Base-by-base conservation (phyloP, 306 rosid genomes). In the Cicer bijugum region DNA sequence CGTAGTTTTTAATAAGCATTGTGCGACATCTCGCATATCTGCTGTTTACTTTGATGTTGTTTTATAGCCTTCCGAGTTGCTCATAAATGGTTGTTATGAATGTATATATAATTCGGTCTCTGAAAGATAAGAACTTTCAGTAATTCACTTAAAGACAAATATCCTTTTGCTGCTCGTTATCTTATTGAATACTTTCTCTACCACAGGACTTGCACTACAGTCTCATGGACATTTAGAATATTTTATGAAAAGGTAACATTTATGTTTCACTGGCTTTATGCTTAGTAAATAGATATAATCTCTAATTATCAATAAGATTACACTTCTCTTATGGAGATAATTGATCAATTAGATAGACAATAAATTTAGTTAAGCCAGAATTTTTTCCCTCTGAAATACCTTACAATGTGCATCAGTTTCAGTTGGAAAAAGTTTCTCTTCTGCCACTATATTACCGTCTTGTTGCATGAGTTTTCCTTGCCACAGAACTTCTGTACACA, bases 201-300 rank as follows among this genome's bases (percentile, higher is more conserved):
- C 78, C 63, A 47, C 88, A 91, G 97, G 90, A 91, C 97, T 8
- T 91, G 97, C 75, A 91, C 97, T 23, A 91, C 97, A 48, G 97
- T 91, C 75, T 91, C 97, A 43, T 91, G 95, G 97, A 91, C 97
- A 1, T 91, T 91, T 73, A 90, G 97, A 82, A 87, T 82, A 73
- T 91, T 91, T 74, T 91, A 89, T 72, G 96, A 91, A 85, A 91
- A 91, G 97, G 95, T 91, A 84, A 85, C 75, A 23, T 43, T 46
- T 53, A 12, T 67, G 52, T 20, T 40, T 38, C 52, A 67, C 44
- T 70, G 40, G 57, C 23, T 74, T 33, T 73, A 28, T 64, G 58
- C 84, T 37, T 14, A 62, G 45, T 67, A 52, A 28, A 35, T 38
- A 17, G 69, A 16, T 75, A 55, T 70, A n/a, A 65, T 62, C 15